Conservation (phyloP, 2,329 filamentous ascomycete genomes). For the Trichophyton schoenleinii region DNA sequence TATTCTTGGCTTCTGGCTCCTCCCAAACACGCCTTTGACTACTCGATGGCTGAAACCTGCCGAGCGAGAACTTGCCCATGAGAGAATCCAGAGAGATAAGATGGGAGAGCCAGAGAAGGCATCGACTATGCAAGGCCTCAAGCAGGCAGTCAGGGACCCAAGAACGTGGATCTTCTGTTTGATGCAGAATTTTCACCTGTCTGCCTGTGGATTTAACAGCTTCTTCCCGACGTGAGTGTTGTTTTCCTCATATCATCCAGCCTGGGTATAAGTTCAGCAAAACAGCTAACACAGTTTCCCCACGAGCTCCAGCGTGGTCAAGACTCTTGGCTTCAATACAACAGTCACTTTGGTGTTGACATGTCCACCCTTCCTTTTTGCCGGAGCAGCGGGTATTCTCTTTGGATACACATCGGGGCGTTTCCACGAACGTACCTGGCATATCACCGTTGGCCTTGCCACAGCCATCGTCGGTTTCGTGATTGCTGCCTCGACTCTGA, state of each 20-base stretch:
- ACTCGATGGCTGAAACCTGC: slow-evolving; percentile 13
- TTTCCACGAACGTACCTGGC: slow-evolving; percentile 24
- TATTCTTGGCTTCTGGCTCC: slow-evolving; percentile 12
- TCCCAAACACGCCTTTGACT: slow-evolving; percentile 14
- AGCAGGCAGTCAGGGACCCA: slow-evolving; percentile 39
- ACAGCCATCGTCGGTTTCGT: slow-evolving; percentile 22
- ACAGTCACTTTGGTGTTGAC: slow-evolving; percentile 41
- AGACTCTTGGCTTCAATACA: slow-evolving; percentile 36
- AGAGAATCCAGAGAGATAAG: slow-evolving; percentile 40
- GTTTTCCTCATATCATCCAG: not conserved
- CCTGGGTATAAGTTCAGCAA: not conserved
- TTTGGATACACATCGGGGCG: slow-evolving; percentile 41
- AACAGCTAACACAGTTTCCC: slow-evolving; percentile 33
- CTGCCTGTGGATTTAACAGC: slow-evolving; percentile 39
- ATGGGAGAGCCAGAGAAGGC: slow-evolving; percentile 37
- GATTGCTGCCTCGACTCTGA: slow-evolving; percentile 19
- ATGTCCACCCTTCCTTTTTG: slow-evolving; percentile 40
- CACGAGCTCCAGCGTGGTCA: slow-evolving; percentile 35
- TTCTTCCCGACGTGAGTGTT: slow-evolving; percentile 25
- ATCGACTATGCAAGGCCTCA: slow-evolving; percentile 37
- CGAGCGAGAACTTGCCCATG: slow-evolving; percentile 34
- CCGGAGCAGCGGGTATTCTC: slow-evolving; percentile 36
- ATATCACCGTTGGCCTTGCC: slow-evolving; percentile 18
- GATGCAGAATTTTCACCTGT: slow-evolving; percentile 46
- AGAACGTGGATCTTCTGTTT: slow-evolving; percentile 42